Conservation (phyloP, 2,329 filamentous ascomycete genomes). For the Davidsoniella neocaledoniae region DNA sequence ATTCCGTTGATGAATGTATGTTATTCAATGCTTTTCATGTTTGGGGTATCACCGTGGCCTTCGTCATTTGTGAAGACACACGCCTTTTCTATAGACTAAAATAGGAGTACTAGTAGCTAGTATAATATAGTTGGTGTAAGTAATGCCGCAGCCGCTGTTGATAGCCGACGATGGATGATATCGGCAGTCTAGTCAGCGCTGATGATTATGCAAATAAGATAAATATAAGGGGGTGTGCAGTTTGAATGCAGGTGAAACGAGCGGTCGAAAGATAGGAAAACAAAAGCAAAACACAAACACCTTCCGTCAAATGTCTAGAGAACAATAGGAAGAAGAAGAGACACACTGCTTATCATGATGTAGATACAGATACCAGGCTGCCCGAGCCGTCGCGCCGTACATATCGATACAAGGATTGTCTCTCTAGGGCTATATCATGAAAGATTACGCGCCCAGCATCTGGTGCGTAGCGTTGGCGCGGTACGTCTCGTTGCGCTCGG, state of each 20-base stretch:
- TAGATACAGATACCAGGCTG: not conserved
- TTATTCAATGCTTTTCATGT: not conserved
- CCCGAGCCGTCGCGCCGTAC: not conserved
- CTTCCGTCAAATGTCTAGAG: not conserved
- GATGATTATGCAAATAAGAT: not conserved
- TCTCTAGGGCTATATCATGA: not conserved
- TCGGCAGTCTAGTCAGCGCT: not conserved
- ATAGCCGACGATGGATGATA: not conserved
- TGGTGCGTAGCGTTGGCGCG: slow-evolving; percentile 35
- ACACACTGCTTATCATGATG: not conserved
- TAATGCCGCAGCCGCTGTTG: not conserved
- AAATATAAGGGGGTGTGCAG: not conserved
- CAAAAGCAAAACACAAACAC: not conserved
- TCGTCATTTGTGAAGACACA: slow-evolving; percentile 3
- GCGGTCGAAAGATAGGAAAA: not conserved
- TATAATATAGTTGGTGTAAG: slow-evolving; percentile 1
- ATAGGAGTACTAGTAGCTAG: too few relatives aligned
- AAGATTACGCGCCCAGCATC: slow-evolving; percentile 21
- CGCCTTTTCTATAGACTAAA: slow-evolving; percentile 4
- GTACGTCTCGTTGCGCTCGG: slow-evolving; percentile 35
- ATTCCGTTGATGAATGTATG: too few relatives aligned
- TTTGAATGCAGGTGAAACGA: not conserved
- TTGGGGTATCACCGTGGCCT: slow-evolving; percentile 8
- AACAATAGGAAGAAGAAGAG: not conserved
- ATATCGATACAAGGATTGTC: not conserved